Evolutionary conservation across 2,329 filamentous ascomycete genomes (phyloP).

Genomic region (Calonectria crousiana): DNA sequence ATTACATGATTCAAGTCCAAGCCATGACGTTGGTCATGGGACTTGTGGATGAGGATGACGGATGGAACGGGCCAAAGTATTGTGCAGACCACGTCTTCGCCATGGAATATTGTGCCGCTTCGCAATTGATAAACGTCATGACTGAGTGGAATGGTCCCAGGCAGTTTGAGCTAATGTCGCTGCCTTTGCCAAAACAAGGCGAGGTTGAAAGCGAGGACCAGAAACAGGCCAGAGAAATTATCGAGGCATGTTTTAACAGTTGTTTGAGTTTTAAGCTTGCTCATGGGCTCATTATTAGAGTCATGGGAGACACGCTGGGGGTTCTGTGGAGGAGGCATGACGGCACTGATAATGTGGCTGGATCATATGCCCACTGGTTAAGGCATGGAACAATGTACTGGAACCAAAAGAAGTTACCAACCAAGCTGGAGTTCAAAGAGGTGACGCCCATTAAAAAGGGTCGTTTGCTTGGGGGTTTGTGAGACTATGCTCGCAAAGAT

Average conservation of each 20-base stretch:
- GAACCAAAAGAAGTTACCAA: neutral
- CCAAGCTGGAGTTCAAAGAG: neutral
- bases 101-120: neutral
- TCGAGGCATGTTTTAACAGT: neutral
- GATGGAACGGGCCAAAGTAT: conserved; percentile 8
- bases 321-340: neutral
- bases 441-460: neutral
- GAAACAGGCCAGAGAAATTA: neutral
- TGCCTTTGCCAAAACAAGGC: neutral
- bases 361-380: neutral
- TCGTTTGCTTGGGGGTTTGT: neutral
- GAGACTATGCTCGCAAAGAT: too few relatives aligned
- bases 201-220: neutral
- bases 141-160: conserved; percentile 1
- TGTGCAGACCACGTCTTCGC: neutral
- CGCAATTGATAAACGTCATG: neutral
- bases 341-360: neutral
- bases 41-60: neutral
- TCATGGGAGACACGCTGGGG: neutral
- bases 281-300: neutral
- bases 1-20: conserved; percentile 13
- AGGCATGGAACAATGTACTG: neutral
- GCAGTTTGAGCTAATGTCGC: conserved; percentile 14
- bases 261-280: conserved; percentile 10
- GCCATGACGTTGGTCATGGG: conserved; percentile 10